Evolutionary conservation across 192 early-diverging fungal species (phyloP).

Genomic region (Entrophospora sp.): DNA sequence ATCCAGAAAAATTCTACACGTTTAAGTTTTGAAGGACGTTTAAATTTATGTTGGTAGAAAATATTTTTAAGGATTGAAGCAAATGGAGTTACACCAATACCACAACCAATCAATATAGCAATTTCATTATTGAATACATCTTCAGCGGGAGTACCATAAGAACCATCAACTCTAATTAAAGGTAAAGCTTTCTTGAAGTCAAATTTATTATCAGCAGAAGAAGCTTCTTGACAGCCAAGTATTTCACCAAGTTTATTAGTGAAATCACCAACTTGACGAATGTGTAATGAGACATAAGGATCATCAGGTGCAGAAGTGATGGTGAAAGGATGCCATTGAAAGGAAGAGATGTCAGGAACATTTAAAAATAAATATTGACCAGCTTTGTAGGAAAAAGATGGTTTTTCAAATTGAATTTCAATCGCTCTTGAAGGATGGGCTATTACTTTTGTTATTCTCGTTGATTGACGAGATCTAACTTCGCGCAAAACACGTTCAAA

Average conservation of each 20-base stretch:
- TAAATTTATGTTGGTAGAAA: conserved; percentile 38
- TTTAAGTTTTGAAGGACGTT: conserved; percentile 27
- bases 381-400: conserved; percentile 37
- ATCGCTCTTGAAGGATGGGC: conserved; percentile 63
- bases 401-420: conserved; percentile 57
- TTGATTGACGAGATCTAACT: conserved; percentile 38
- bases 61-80: conserved; percentile 61
- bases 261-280: conserved; percentile 37
- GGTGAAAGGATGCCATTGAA: conserved; percentile 76
- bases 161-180: conserved; percentile 61
- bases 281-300: conserved; percentile 34
- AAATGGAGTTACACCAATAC: conserved; percentile 73
- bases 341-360: conserved; percentile 52
- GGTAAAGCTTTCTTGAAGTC: no score
- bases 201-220: no score
- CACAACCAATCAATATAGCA: conserved; percentile 56
- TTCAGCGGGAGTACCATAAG: conserved; percentile 72
- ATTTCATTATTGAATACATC: conserved; percentile 68
- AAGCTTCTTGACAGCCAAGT: conserved; percentile 32
- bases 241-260: conserved; percentile 27
- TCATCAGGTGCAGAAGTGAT: conserved; percentile 38
- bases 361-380: conserved; percentile 72
- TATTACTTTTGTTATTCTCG: conserved; percentile 59
- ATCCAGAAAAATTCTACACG: conserved; percentile 62
- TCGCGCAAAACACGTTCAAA: conserved; percentile 55